Base-by-base conservation (phyloP, 148 eudicot species). In the Heliosperma pusillum region DNA sequence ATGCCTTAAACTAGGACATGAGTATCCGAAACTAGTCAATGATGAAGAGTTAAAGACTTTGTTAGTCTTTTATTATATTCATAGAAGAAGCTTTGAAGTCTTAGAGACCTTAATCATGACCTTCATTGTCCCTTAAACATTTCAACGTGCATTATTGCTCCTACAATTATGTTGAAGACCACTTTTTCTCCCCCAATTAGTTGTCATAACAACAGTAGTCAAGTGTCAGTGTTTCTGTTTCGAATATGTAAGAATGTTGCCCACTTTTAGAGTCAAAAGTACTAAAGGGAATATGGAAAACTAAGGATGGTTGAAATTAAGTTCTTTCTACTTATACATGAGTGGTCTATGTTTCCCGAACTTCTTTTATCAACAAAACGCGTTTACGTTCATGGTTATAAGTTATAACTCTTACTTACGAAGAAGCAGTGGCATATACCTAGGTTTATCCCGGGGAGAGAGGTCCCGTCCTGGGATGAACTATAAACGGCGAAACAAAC, bases 161-260 rank as follows among this genome's bases (percentile, higher is more conserved):
- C 79, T 69, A 80, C 72, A 82, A 83, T 83, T 71, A 86, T 84
- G 74, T 76, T 77, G 82, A 52, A 71, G 63, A 75, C 79, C 82
- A 79, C 73, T 44, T 42, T 27, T 65, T 36, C 25, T 50, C 63
- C 72, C 72, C 72, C 26, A 55, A 71, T 55, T 65, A 75, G 74
- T 57, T 33, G 52, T 61, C 57, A 73, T 44, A 58, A 27, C 20
- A 55, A 45, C 36, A 47, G 59, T 69, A 47, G 59, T 69, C 22
- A 56, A 22, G 22, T 76, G 70, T 70, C 70, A 64, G 66, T 16
- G 7, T 29, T 56, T 20, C 33, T 52, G 60, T 75, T 75, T 80
- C 55, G 53, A 56, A 58, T 71, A 30, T 76, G 79, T 76, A 76
- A 65, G 42, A 62, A 63, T 33, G 64, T 26, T 30, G 66, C 57